phyloP scores from a whole-genome alignment of 306 rosid species.

The Fragaria iinumae region DNA sequence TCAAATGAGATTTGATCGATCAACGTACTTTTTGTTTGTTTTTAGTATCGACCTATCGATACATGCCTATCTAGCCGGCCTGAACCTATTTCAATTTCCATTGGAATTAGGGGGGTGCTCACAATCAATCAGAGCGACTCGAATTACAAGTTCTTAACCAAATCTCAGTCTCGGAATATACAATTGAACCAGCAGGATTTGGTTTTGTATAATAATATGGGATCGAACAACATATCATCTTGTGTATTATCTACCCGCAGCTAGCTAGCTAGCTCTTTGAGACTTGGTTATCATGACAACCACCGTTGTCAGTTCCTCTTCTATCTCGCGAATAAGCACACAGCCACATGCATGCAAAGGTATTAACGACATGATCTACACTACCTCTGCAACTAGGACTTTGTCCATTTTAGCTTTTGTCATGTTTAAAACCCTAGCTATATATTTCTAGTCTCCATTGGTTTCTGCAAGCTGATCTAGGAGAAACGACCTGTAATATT shows the following conservation, averaged over 20 bases:
- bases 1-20: background rate
- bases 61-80: background rate
- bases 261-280: background rate
- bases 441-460: background rate
- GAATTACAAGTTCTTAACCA: background rate
- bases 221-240: background rate
- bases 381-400: constrained; percentile 46
- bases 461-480: background rate
- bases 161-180: background rate
- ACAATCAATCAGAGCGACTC: background rate
- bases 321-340: constrained; percentile 27
- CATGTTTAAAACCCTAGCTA: constrained; percentile 31
- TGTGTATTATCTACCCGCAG: background rate
- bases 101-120: background rate
- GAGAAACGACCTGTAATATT: background rate
- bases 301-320: constrained; percentile 17
- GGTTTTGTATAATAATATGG: background rate
- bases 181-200: background rate
- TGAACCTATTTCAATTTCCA: background rate
- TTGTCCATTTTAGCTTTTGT: constrained; percentile 56
- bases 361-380: constrained; percentile 38
- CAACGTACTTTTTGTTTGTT: background rate
- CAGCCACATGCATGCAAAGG: constrained; percentile 35
- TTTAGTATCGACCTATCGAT: background rate
- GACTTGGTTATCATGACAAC: background rate